These are phyloP conservation scores for Conticribra weissflogii DNA, from an alignment of 108 stramenopile species.

Conservation along the genomic window DNA sequence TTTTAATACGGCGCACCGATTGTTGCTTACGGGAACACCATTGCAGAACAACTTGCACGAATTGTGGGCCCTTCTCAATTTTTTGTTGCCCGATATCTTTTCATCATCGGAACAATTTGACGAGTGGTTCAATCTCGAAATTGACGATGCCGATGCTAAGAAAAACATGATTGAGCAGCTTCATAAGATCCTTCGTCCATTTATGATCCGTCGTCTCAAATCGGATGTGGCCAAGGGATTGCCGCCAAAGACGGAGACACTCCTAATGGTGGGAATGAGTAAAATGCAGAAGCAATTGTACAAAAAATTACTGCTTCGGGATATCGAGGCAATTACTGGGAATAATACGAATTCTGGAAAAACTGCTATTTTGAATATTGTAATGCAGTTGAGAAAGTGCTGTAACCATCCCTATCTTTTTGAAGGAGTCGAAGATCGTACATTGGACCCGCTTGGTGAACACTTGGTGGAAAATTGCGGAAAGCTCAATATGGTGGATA, in stretches of 20 bases:
- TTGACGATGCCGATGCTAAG: conserved; percentile 88
- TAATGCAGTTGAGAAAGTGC: conserved; percentile 99
- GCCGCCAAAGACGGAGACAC: conserved; percentile 93
- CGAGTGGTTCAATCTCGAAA: conserved; percentile 93
- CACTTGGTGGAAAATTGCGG: conserved; percentile 89
- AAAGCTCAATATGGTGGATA: conserved; percentile 89
- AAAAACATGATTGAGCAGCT: conserved; percentile 96
- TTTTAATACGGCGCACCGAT: conserved; percentile 88
- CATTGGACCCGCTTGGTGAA: conserved; percentile 87
- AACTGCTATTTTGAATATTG: conserved; percentile 91
- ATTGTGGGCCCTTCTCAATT: conserved; percentile 96
- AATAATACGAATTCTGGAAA: conserved; percentile 71
- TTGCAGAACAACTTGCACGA: conserved; percentile 98
- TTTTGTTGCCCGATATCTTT: conserved; percentile 89
- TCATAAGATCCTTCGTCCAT: conserved; percentile 97
- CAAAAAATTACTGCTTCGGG: conserved; percentile 87
- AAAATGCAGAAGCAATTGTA: conserved; percentile 93
- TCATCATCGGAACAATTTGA: conserved; percentile 92
- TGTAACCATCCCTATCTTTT: conserved; percentile 99
- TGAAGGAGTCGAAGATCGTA: conserved; percentile 93
- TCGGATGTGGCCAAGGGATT: conserved; percentile 88
- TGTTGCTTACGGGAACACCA: conserved; percentile 98
- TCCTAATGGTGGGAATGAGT: conserved; percentile 92
- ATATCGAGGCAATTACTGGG: conserved; percentile 83
- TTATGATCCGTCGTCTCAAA: conserved; percentile 98